These are phyloP conservation scores for Parafenestella ontariensis DNA, from an alignment of 2,329 filamentous ascomycete species.

Conservation along the genomic window DNA sequence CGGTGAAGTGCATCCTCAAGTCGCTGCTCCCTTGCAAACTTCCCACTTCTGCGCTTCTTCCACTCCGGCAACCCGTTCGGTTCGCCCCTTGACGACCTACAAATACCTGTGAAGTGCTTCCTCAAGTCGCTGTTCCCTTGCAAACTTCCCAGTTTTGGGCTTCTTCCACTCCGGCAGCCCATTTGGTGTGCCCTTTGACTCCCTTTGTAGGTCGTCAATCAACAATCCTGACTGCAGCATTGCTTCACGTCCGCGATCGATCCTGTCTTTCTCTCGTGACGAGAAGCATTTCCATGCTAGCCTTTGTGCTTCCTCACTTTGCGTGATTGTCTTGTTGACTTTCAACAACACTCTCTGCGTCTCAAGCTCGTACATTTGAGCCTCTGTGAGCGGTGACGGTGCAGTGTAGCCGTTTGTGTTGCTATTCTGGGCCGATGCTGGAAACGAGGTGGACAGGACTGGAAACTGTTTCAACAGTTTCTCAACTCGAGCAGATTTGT, in stretches of 20 bases:
- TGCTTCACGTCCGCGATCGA: slow-evolving; percentile 14
- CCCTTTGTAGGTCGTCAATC: slow-evolving; percentile 15
- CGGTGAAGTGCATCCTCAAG: neutral
- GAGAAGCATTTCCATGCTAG: slow-evolving; percentile 29
- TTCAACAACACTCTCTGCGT: slow-evolving; percentile 4
- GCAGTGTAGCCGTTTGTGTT: neutral
- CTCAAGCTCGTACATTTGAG: neutral
- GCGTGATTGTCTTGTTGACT: slow-evolving; percentile 20
- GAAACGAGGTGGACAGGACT: neutral
- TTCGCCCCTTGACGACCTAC: slow-evolving; percentile 10
- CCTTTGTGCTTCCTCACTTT: slow-evolving; percentile 9
- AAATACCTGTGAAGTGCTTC: neutral
- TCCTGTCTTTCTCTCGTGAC: slow-evolving; percentile 3
- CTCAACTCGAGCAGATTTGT: slow-evolving; percentile 24
- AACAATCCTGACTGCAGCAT: slow-evolving; percentile 26
- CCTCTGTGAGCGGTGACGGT: neutral
- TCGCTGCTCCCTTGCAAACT: slow-evolving; percentile 9
- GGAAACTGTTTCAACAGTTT: slow-evolving; percentile 23
- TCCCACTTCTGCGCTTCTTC: slow-evolving; percentile 24
- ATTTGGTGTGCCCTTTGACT: slow-evolving; percentile 17
- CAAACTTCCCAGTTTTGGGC: slow-evolving; percentile 18
- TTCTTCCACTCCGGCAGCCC: slow-evolving; percentile 32
- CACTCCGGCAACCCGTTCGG: slow-evolving; percentile 30
- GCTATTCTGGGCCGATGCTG: neutral
- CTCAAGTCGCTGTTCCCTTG: neutral